Conservation (phyloP, 192 early-diverging fungal genomes). For the Ramicandelaber brevisporus region DNA sequence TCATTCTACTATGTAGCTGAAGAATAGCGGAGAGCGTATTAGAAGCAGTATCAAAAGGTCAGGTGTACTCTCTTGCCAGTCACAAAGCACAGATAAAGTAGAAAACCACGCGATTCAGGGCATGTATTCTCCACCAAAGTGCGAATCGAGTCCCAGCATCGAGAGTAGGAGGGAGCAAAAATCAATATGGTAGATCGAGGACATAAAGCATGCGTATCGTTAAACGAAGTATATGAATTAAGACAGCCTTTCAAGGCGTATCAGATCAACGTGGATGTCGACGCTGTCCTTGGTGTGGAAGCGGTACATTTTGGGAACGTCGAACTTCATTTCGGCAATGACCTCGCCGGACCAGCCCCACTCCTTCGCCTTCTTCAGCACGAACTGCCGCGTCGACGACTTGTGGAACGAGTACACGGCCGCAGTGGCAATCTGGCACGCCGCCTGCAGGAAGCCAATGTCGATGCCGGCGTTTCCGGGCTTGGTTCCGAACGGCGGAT, state of each 20-base stretch:
- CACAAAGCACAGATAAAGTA: too few species aligned
- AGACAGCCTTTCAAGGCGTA: constrained; percentile 30
- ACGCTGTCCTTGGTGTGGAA: constrained; percentile 49
- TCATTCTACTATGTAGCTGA: too few species aligned
- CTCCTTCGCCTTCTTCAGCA: constrained; percentile 36
- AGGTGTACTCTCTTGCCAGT: too few species aligned
- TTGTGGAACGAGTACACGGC: constrained; percentile 62
- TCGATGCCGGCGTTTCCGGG: constrained; percentile 44
- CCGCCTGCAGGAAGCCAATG: constrained; percentile 41
- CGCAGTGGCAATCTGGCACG: constrained; percentile 22
- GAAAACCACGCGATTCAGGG: too few species aligned
- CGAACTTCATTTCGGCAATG: constrained; percentile 48
- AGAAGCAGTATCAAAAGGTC: too few species aligned
- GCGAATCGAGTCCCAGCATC: too few species aligned
- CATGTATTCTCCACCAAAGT: too few species aligned
- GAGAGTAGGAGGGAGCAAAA: too few species aligned
- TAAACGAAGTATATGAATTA: too few species aligned
- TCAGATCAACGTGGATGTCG: constrained; percentile 44
- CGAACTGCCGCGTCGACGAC: constrained; percentile 42
- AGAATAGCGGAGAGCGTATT: too few species aligned
- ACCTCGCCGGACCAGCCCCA: constrained; percentile 50
- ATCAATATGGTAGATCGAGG: too few species aligned
- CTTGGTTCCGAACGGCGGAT: constrained; percentile 65
- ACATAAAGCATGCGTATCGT: too few species aligned
- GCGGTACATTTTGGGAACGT: constrained; percentile 56